Conservation (phyloP, 352 stramenopile species). For the Pseudoperonospora humuli region DNA sequence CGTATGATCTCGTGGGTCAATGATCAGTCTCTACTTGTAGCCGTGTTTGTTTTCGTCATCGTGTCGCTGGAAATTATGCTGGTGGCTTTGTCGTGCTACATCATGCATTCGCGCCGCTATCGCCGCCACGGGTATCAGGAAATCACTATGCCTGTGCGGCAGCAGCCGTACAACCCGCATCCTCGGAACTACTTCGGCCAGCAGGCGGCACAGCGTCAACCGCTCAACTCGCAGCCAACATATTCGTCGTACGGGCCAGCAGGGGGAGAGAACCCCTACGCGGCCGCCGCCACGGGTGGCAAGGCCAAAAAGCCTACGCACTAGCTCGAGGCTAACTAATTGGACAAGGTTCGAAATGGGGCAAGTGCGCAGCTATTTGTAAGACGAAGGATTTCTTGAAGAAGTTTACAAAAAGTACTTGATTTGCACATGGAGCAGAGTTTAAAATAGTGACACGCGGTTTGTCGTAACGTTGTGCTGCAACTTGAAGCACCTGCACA, state of each 20-base stretch:
- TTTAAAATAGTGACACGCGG: no score
- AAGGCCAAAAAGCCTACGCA: conserved; percentile 19
- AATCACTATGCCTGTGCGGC: conserved; percentile 78
- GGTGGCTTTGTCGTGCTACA: conserved; percentile 73
- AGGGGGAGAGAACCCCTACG: conserved; percentile 27
- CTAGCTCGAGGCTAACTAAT: not conserved
- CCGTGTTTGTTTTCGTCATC: conserved; percentile 73
- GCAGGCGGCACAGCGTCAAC: conserved; percentile 25
- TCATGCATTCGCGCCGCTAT: conserved; percentile 65
- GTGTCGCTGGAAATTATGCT: conserved; percentile 75
- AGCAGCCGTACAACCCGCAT: conserved; percentile 74
- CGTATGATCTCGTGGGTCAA: conserved; percentile 76
- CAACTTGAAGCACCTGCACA: no score
- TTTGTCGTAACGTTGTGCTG: no score
- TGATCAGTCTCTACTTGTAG: conserved; percentile 68
- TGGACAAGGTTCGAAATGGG: conserved; percentile 22
- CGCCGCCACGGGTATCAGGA: conserved; percentile 72
- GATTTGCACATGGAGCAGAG: not conserved
- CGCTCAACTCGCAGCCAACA: conserved; percentile 31
- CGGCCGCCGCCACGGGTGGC: conserved; percentile 16
- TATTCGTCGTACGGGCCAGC: conserved; percentile 26
- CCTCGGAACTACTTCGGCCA: conserved; percentile 67
- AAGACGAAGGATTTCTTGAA: conserved; percentile 8
- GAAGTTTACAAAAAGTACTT: conserved; percentile 22
- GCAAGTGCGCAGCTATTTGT: conserved; percentile 6